Evolutionary conservation across 2,329 filamentous ascomycete genomes (phyloP).

Genomic region (Gnomoniopsis smithogilvyi): DNA sequence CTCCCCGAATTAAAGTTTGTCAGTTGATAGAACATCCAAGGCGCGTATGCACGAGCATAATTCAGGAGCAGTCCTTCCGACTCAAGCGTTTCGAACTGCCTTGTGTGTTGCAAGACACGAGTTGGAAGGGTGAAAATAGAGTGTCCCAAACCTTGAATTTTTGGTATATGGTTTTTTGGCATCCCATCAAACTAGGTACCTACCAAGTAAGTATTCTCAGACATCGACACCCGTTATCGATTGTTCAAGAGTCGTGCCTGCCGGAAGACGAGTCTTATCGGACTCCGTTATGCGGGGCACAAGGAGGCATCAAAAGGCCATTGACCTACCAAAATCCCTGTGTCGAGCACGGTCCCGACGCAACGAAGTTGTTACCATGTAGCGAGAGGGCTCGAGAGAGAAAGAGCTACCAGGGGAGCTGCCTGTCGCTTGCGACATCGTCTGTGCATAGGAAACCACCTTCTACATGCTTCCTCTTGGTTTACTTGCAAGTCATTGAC

Average conservation of each 20-base stretch:
- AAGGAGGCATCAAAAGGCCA: background rate
- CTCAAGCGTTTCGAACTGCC: background rate
- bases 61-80: background rate
- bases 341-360: background rate
- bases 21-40: background rate
- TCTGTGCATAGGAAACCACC: too few species aligned
- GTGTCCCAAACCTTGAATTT: too few species aligned
- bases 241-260: background rate
- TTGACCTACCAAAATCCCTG: background rate
- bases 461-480: too few species aligned
- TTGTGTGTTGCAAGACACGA: background rate
- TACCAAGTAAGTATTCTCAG: too few species aligned
- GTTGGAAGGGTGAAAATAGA: too few species aligned
- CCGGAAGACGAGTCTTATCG: background rate
- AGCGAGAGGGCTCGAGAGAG: too few species aligned
- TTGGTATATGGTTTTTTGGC: too few species aligned
- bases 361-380: too few species aligned
- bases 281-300: background rate
- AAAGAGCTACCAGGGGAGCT: too few species aligned
- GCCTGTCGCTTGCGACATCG: background rate
- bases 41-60: too few species aligned
- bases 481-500: background rate
- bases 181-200: too few species aligned
- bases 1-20: background rate
- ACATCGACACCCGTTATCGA: background rate